phyloP scores from a whole-genome alignment of 78 protist species.

The Salpingoeca rosetta region DNA sequence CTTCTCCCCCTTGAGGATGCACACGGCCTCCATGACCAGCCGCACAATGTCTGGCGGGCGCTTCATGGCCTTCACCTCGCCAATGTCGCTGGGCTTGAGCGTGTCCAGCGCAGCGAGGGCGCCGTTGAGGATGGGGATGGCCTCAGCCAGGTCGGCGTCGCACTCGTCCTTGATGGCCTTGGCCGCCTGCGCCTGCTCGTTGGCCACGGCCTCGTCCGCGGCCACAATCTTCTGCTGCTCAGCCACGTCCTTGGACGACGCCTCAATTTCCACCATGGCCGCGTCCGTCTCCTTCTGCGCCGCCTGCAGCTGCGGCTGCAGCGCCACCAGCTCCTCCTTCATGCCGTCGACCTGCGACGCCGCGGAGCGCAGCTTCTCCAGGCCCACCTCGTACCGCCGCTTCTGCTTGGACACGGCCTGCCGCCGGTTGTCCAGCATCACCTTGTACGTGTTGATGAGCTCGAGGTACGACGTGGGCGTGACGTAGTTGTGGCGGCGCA shows the following conservation, averaged over 20 bases:
- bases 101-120: conserved; percentile 55
- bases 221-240: conserved; percentile 24
- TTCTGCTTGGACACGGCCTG: background rate
- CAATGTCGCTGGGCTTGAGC: conserved; percentile 39
- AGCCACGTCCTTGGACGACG: conserved; percentile 29
- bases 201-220: conserved; percentile 35
- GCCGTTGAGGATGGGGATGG: conserved; percentile 51
- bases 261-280: conserved; percentile 23
- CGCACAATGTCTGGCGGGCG: conserved; percentile 70
- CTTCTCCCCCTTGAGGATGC: conserved; percentile 36
- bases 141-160: conserved; percentile 58
- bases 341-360: conserved; percentile 48
- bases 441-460: conserved; percentile 46
- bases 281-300: conserved; percentile 33
- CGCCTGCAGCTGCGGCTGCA: conserved; percentile 56
- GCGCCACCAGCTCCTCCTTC: conserved; percentile 43
- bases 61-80: conserved; percentile 47
- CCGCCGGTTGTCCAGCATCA: conserved; percentile 13
- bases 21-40: conserved; percentile 65
- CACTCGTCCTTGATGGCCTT: conserved; percentile 18
- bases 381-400: conserved; percentile 51
- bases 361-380: conserved; percentile 38
- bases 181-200: conserved; percentile 1
- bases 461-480: conserved; percentile 78
- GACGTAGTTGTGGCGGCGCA: conserved; percentile 52